phyloP scores from a whole-genome alignment of 176 grass and related monocot species.

The Lolium rigidum region DNA sequence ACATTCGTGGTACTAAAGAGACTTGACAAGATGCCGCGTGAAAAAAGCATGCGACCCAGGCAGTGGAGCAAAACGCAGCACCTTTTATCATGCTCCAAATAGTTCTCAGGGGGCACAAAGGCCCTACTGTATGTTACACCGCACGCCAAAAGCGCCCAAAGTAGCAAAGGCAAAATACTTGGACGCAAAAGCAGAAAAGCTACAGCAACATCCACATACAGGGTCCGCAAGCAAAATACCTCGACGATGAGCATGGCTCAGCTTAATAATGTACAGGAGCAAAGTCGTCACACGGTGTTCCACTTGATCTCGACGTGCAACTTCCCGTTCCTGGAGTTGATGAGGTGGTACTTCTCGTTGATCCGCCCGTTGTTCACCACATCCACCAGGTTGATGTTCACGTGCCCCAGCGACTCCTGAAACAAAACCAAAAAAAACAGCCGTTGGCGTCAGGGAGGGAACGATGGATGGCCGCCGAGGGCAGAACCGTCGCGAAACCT shows the following conservation, averaged over 20 bases:
- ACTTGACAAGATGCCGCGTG: background rate
- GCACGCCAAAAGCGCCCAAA: constrained; percentile 1
- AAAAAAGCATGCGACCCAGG: background rate
- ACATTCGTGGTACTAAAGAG: background rate
- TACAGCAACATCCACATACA: background rate
- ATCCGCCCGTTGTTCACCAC: constrained; percentile 89
- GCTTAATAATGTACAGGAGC: background rate
- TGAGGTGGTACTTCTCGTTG: constrained; percentile 83
- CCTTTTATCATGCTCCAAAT: background rate
- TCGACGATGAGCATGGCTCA: background rate
- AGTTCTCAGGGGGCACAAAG: background rate
- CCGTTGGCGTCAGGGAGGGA: constrained; percentile 3
- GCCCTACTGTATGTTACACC: background rate
- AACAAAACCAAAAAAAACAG: background rate
- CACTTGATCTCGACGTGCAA: constrained; percentile 77
- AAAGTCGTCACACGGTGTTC: constrained; percentile 54
- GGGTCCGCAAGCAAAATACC: background rate
- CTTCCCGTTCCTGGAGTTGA: constrained; percentile 84
- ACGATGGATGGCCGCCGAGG: background rate
- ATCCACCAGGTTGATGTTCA: constrained; percentile 77
- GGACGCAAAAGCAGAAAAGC: background rate
- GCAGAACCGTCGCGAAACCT: too few species aligned
- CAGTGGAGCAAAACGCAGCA: background rate
- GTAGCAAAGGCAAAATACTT: background rate
- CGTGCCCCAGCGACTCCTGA: constrained; percentile 83